phyloP scores from a whole-genome alignment of 192 early-diverging fungal genomes.

The Coemansia sp. region DNA sequence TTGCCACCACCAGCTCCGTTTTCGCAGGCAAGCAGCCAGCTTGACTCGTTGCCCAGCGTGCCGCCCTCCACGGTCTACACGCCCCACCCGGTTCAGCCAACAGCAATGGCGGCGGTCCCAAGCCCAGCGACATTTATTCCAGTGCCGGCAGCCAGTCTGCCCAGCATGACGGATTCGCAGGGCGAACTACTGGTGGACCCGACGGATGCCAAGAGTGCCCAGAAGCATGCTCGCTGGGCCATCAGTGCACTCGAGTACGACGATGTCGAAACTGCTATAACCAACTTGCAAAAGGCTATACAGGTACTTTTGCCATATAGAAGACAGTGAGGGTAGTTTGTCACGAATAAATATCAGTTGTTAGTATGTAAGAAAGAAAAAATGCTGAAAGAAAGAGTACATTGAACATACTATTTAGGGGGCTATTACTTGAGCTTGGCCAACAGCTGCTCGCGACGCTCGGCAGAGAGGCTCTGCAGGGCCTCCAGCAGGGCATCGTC shows the following conservation, averaged over 20 bases:
- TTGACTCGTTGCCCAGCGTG: conserved; percentile 23
- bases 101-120: background rate
- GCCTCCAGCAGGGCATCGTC: conserved; percentile 41
- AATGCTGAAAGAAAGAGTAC: too few relatives aligned
- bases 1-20: too few relatives aligned
- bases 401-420: too few relatives aligned
- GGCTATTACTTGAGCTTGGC: conserved; percentile 14
- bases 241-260: conserved; percentile 94
- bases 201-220: conserved; percentile 59
- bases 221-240: conserved; percentile 88
- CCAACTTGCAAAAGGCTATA: conserved; percentile 69
- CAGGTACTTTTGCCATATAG: conserved; percentile 29
- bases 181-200: conserved; percentile 48
- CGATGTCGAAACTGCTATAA: conserved; percentile 83
- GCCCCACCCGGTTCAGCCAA: background rate
- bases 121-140: conserved; percentile 32
- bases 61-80: conserved; percentile 17
- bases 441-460: conserved; percentile 41
- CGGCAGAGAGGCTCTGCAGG: conserved; percentile 24
- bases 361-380: background rate
- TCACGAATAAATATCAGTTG: background rate
- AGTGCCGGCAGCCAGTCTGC: conserved; percentile 28
- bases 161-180: background rate
- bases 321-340: background rate
- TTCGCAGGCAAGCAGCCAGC: too few relatives aligned